Evolutionary conservation across 306 rosid genomes (phyloP), one percentile per base, ranked within the genome.

Genomic region (Glycine tomentella): DNA sequence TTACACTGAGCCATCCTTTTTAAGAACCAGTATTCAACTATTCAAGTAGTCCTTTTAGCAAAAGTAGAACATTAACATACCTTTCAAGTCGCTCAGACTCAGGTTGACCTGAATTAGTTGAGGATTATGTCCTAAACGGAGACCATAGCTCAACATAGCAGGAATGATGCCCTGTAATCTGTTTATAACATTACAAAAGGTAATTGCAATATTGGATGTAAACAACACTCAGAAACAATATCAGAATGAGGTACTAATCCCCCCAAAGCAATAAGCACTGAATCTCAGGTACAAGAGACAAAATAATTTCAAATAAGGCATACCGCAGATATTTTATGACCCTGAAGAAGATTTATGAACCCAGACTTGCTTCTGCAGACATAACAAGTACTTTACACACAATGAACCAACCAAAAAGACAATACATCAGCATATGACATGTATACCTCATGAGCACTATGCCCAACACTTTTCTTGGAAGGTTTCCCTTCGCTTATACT

Each of bases 331-430:
- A 74, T 74, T n/a, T 88, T 88, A 95, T 63, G 98, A 86, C 59
- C 98, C 99, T 42, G 97, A 90, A 69, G 96, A 89, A 49, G 97
- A 84, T 82, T 95, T 95, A 87, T 95, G 99, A 84, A 95, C 96
- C 99, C 99, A 95, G 61, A 93, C 92, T 86, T 93, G 99, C 87
- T 90, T 95, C 99, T 95, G 98, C 90, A 79, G 67, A 86, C 73
- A 87, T 40, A 76, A 62, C 8, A 51, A 67, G 69, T 49, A 85
- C 46, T 73, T 84, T 40, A 70, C 71, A 68, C 1, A 55, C 1
- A 55, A 25, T 58, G 44, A 67, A 57, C 34, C 84, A 82, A 53
- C 64, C 36, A 81, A 73, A 72, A 12, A 67, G 63, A 46, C 59
- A 57, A 71, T 59, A 52, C 62, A 76, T 66, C 66, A 76, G 72